These are phyloP conservation scores for Aspergillus sojae DNA, from an alignment of 2,329 filamentous ascomycete genomes.

Conservation along the genomic window DNA sequence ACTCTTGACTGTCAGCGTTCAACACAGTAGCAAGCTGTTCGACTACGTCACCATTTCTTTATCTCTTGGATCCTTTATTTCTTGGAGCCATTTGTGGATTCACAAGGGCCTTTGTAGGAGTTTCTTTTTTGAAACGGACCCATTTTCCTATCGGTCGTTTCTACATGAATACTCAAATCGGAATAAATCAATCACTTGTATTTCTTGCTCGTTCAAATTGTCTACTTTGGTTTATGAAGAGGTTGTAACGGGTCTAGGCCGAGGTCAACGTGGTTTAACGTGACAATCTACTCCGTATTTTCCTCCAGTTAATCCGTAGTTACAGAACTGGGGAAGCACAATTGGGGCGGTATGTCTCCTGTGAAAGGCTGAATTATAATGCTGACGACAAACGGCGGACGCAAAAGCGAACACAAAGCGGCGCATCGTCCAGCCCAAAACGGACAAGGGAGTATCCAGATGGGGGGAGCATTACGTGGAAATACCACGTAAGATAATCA, in stretches of 20 bases:
- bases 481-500: neutral
- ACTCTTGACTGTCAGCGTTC: neutral
- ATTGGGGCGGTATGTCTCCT: neutral
- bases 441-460: neutral
- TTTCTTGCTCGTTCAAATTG: neutral
- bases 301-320: neutral
- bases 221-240: neutral
- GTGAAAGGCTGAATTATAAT: neutral
- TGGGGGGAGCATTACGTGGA: neutral
- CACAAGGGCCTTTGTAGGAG: neutral
- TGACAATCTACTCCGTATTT: neutral
- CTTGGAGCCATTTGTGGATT: neutral
- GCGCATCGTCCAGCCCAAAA: neutral
- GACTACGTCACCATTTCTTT: neutral
- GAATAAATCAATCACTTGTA: neutral
- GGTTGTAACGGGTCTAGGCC: neutral
- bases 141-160: neutral
- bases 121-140: neutral
- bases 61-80: neutral
- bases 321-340: neutral
- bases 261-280: neutral
- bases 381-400: neutral
- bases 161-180: neutral
- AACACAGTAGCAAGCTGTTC: neutral
- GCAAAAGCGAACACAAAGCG: neutral